Evolutionary conservation across 768 basidiomycete genomes (phyloP).

Genomic region (Coprinellus aureogranulatus): DNA sequence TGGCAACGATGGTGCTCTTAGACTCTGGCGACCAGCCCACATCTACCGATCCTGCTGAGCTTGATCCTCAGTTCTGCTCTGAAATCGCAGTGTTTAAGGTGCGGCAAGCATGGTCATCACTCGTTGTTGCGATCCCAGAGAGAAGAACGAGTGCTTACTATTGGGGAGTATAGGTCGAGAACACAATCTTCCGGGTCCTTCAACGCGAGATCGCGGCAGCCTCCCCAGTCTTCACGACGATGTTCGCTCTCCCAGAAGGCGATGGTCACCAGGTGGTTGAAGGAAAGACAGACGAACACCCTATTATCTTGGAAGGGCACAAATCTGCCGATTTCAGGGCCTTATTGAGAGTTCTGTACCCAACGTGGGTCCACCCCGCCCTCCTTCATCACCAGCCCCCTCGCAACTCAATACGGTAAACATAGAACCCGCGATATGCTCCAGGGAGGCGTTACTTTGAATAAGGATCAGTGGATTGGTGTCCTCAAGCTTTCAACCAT

Average conservation of each 20-base stretch:
- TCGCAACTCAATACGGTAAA: too few relatives aligned
- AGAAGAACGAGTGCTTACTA: too few relatives aligned
- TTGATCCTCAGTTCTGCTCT: too few relatives aligned
- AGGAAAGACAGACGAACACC: neutral
- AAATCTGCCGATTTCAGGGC: neutral
- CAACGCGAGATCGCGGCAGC: neutral
- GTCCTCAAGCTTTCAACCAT: neutral
- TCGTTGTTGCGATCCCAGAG: too few relatives aligned
- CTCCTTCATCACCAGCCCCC: too few relatives aligned
- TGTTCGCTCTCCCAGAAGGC: neutral
- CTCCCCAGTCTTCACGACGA: neutral
- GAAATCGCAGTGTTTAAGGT: too few relatives aligned
- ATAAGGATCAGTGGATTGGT: neutral
- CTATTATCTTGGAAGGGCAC: neutral
- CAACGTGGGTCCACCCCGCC: neutral
- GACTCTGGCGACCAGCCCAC: too few relatives aligned
- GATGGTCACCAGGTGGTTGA: neutral
- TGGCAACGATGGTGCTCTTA: too few relatives aligned
- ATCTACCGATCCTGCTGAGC: too few relatives aligned
- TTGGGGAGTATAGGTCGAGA: conserved; percentile 4
- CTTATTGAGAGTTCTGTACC: neutral
- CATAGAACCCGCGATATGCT: too few relatives aligned
- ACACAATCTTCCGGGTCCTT: neutral
- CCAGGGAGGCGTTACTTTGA: neutral
- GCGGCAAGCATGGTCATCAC: too few relatives aligned